Evolutionary conservation across 768 basidiomycete genomes (phyloP).

Genomic region (Cyclocybe aegerita): DNA sequence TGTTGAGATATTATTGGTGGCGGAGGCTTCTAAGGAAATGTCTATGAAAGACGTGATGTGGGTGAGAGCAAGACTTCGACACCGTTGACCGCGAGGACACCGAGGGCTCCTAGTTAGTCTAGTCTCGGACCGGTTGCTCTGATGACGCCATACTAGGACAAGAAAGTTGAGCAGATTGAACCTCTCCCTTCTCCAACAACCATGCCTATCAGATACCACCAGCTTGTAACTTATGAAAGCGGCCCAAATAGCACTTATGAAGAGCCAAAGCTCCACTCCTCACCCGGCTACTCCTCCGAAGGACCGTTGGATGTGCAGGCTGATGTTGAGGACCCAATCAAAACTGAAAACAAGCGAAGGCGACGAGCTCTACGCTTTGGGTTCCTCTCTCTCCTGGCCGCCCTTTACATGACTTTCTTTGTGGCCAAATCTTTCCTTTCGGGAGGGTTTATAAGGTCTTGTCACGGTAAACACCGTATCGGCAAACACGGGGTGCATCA

Average conservation of each 20-base stretch:
- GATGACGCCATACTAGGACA: too few species aligned
- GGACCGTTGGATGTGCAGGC: too few species aligned
- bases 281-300: too few species aligned
- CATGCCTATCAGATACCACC: neutral
- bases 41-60: too few species aligned
- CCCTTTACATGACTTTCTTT: constrained; percentile 16
- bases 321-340: neutral
- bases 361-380: constrained; percentile 1
- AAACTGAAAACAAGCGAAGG: neutral
- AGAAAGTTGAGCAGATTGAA: neutral
- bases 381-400: constrained; percentile 11
- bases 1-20: too few species aligned
- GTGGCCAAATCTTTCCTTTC: neutral
- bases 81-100: too few species aligned
- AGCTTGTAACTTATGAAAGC: neutral
- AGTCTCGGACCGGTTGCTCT: too few species aligned
- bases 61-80: too few species aligned
- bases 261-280: too few species aligned
- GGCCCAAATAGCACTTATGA: neutral
- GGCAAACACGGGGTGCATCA: constrained; percentile 4
- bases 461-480: neutral
- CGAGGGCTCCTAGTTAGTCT: too few species aligned
- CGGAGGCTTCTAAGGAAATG: too few species aligned
- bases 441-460: constrained; percentile 5
- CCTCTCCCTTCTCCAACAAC: neutral